Evolutionary conservation across 345 rosid genomes (phyloP).

Genomic region (Pelargonium nanum): DNA sequence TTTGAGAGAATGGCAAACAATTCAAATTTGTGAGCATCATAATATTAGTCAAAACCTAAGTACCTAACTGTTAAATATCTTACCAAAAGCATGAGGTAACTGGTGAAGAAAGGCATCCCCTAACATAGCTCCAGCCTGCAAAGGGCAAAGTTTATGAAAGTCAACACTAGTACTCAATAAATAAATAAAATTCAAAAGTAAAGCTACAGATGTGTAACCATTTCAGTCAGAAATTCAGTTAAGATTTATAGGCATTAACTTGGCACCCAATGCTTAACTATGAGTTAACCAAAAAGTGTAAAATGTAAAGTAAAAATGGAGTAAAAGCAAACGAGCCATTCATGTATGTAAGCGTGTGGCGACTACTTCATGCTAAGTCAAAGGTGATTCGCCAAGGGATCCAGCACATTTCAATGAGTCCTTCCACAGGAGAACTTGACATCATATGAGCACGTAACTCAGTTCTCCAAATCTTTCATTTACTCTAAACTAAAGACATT

Average conservation of each 20-base stretch:
- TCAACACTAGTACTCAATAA: neutral
- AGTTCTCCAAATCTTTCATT: too few relatives aligned
- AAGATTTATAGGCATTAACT: neutral
- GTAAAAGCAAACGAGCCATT: neutral
- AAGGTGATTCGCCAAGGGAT: neutral
- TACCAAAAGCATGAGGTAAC: constrained; percentile 98
- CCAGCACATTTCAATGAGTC: neutral
- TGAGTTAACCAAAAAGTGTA: neutral
- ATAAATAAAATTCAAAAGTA: neutral
- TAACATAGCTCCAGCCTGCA: constrained; percentile 95
- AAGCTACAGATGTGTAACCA: neutral
- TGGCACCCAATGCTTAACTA: neutral
- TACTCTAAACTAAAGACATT: neutral
- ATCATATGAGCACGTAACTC: too few relatives aligned
- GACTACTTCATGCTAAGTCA: neutral
- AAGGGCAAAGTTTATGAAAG: neutral
- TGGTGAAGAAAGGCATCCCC: constrained; percentile 99
- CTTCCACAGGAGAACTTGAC: neutral
- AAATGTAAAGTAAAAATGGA: neutral
- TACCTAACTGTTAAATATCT: constrained; percentile 10
- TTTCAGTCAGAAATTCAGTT: neutral
- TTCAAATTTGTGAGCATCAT: neutral
- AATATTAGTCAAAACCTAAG: neutral
- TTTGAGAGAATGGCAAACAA: neutral
- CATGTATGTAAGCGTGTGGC: neutral